phyloP scores from a whole-genome alignment of 1,284 basidiomycete genomes.

The Cystobasidium pallidum region DNA sequence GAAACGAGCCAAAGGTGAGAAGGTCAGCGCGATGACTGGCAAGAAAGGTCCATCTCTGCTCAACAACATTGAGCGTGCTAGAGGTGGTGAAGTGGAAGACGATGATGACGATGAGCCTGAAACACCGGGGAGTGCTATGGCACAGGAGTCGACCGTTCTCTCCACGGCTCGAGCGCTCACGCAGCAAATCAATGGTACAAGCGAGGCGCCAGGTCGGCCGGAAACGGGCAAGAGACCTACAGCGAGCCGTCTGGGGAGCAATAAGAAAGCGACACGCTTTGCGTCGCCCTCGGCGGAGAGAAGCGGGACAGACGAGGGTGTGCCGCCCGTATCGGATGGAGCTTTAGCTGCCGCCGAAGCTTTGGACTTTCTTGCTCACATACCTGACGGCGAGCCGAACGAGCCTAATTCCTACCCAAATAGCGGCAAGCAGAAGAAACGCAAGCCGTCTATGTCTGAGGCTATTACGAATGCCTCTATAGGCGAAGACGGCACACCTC shows the following conservation, averaged over 20 bases:
- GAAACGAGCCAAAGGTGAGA: slow-evolving; percentile 55
- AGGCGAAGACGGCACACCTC: slow-evolving; percentile 15
- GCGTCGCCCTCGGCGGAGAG: slow-evolving; percentile 3
- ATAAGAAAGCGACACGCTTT: slow-evolving; percentile 41
- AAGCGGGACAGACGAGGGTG: slow-evolving; percentile 29
- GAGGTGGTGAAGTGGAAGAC: slow-evolving; percentile 52
- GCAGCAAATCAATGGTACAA: slow-evolving; percentile 26
- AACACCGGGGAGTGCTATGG: slow-evolving; percentile 42
- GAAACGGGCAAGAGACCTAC: slow-evolving; percentile 17
- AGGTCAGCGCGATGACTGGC: slow-evolving; percentile 24
- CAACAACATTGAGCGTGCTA: slow-evolving; percentile 52
- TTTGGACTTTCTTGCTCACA: slow-evolving; percentile 55
- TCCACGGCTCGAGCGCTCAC: slow-evolving; percentile 34
- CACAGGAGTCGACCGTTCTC: slow-evolving; percentile 34
- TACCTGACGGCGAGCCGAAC: slow-evolving; percentile 35
- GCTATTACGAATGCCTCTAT: slow-evolving; percentile 2
- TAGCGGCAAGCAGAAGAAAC: slow-evolving; percentile 39
- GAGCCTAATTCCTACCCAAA: background rate
- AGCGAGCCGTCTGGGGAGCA: background rate
- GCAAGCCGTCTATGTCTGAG: slow-evolving; percentile 37
- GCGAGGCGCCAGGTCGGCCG: background rate
- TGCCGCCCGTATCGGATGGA: slow-evolving; percentile 51
- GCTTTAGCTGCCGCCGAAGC: slow-evolving; percentile 57
- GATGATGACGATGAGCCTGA: slow-evolving; percentile 53
- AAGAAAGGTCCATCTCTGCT: slow-evolving; percentile 56